Base-by-base conservation (phyloP, 768 basidiomycete genomes). In the Pleurotus sapidus region DNA sequence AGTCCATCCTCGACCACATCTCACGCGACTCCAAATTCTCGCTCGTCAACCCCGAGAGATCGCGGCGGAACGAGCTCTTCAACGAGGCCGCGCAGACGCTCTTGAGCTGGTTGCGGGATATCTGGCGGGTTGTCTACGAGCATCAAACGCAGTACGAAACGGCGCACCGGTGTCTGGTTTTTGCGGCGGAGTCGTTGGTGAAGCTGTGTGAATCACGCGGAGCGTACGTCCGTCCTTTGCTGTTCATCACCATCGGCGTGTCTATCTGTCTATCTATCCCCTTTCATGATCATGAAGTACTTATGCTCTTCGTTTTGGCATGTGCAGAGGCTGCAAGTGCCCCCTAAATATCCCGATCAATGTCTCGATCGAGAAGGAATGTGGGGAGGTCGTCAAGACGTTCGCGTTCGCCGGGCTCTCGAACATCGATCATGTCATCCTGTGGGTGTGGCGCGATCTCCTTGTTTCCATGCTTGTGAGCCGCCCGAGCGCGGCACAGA, bases 391-490 rank as follows among this genome's bases (percentile, higher is more conserved):
- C 15, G 66, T 80, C 63, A 80, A 75, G 53, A 68, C 71, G 0
- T 82, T 81, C 57, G 54, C 62, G 3, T 62, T 79, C 46, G 66
- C 61, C 12, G 78, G 79, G 18, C 71, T 71, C 0, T 67, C 71
- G 8, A 69, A 73, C 24, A 65, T 80, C 24, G 70, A 75, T 15
- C 60, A 62, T n/a, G 68, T 76, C 37, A 49, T 77, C 12, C 63
- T 86, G 15, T 88, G 85, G 84, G 80, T 88, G 53, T 88, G 87
- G 87, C 77, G 87, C 5, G 88, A 89, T 59, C 73, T 88, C 17
- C 82, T 88, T 59, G 65, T 89, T 7, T 79, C 78, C 23, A 69
- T 88, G 67, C 75, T 83, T 6, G 76, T 78, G 0, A 69, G 58
- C 66, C 75, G 61, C 54, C 68, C 40, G 55, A 63, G 62, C 58